These are phyloP conservation scores for Purpureocillium takamizusanense DNA, from an alignment of 2,329 filamentous ascomycete species.

Conservation along the genomic window DNA sequence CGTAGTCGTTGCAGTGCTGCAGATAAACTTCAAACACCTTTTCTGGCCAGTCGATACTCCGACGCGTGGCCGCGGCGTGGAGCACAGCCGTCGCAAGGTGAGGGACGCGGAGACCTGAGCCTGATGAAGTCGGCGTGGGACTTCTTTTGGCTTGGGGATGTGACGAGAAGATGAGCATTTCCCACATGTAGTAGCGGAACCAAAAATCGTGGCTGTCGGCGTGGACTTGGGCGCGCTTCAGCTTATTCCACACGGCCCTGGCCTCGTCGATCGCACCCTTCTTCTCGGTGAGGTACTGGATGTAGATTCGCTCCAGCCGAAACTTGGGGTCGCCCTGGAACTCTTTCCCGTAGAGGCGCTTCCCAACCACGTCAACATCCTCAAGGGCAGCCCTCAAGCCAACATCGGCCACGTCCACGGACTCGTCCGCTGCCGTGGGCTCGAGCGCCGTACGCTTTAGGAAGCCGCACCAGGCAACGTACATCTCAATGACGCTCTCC, in stretches of 20 bases:
- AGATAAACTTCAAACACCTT: conserved; percentile 65
- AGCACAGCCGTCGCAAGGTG: conserved; percentile 68
- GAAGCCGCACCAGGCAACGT: conserved; percentile 91
- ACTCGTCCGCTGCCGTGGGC: conserved; percentile 66
- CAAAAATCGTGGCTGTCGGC: conserved; percentile 86
- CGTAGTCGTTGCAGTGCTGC: conserved; percentile 83
- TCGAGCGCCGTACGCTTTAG: conserved; percentile 78
- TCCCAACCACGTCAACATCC: conserved; percentile 72
- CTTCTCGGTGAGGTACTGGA: conserved; percentile 83
- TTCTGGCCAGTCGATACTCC: conserved; percentile 67
- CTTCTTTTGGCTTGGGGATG: conserved; percentile 37
- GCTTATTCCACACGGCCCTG: conserved; percentile 64
- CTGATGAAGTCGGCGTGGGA: conserved; percentile 35
- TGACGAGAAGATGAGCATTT: conserved; percentile 58
- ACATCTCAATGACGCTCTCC: conserved; percentile 81
- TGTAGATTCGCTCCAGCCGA: conserved; percentile 81
- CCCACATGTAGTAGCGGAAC: conserved; percentile 87
- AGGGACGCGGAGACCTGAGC: conserved; percentile 52
- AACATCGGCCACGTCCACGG: conserved; percentile 81
- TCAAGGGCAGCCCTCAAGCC: conserved; percentile 80
- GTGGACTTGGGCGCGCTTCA: conserved; percentile 54
- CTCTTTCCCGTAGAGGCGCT: conserved; percentile 60
- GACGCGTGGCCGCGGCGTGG: conserved; percentile 55
- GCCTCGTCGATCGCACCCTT: conserved; percentile 70
- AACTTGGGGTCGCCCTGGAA: conserved; percentile 85